Conservation (phyloP, 2,329 filamentous ascomycete genomes). For the Chaetomiaceae sp. region DNA sequence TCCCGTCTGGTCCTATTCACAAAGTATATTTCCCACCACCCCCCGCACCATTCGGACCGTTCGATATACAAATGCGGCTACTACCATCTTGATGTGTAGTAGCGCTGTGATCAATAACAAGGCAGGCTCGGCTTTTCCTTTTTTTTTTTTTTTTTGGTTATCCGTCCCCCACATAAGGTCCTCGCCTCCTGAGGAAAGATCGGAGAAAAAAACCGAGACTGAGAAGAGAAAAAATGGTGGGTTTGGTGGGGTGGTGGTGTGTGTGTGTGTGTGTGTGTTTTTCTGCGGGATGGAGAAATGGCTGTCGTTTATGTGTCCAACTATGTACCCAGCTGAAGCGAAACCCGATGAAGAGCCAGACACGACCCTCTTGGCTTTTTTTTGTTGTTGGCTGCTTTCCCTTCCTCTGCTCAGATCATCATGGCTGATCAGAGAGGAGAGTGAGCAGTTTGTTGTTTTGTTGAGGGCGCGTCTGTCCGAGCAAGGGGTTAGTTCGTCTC, state of each 20-base stretch:
- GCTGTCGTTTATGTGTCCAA: slow-evolving; percentile 14
- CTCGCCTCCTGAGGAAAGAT: too few species aligned
- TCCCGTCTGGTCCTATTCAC: neutral
- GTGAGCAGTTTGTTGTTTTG: neutral
- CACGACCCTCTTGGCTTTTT: neutral
- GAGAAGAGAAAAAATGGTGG: neutral
- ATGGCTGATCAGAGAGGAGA: neutral
- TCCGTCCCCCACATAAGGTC: too few species aligned
- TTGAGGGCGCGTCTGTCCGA: neutral
- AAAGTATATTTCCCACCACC: slow-evolving; percentile 4
- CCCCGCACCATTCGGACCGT: too few species aligned
- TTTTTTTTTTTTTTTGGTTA: too few species aligned
- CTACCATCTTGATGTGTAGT: too few species aligned
- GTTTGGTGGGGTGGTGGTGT: too few species aligned
- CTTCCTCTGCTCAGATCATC: neutral
- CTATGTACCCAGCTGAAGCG: slow-evolving; percentile 6
- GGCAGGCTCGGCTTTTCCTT: too few species aligned
- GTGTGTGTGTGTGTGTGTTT: neutral
- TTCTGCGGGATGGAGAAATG: slow-evolving; percentile 1
- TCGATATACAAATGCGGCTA: slow-evolving; percentile 11
- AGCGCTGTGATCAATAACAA: too few species aligned
- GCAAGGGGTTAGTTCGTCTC: neutral
- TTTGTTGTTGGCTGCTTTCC: neutral
- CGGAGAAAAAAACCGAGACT: neutral
- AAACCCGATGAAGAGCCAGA: neutral